Percentiles rank a stretch among this genome's conserved stretches.
These are phyloP conservation scores for Populus hybrid DNA, from an alignment of 441 rosid species.

Conservation along the genomic window DNA sequence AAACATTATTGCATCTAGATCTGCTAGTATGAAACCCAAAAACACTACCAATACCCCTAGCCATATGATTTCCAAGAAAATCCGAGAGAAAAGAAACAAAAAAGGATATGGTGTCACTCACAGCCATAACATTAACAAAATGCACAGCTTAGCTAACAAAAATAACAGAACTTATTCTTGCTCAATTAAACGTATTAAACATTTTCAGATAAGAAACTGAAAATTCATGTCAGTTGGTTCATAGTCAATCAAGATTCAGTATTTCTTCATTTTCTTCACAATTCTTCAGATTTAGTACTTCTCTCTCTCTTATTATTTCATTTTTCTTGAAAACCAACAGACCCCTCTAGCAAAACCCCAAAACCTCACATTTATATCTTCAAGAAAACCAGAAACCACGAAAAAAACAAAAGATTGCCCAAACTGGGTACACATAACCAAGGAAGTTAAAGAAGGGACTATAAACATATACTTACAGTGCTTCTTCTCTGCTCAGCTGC, in stretches of 20 bases:
- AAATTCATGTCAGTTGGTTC: neutral
- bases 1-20: neutral
- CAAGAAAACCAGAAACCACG: neutral
- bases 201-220: neutral
- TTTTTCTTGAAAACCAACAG: neutral
- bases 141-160: neutral
- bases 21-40: neutral
- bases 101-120: neutral
- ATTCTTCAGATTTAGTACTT: neutral
- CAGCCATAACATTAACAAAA: neutral
- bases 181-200: neutral
- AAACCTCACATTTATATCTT: neutral
- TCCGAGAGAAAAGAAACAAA: neutral
- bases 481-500: constrained; percentile 95
- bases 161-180: neutral
- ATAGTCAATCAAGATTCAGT: neutral
- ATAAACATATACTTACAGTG: constrained; percentile 47
- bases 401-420: neutral
- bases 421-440: neutral
- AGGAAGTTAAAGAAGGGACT: neutral
- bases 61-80: neutral
- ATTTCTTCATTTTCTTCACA: neutral
- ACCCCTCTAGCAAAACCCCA: neutral
- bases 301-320: neutral
- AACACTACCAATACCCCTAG: neutral